Evolutionary conservation across 805 yeast species (phyloP).

Genomic region (Lachancea dasiensis): DNA sequence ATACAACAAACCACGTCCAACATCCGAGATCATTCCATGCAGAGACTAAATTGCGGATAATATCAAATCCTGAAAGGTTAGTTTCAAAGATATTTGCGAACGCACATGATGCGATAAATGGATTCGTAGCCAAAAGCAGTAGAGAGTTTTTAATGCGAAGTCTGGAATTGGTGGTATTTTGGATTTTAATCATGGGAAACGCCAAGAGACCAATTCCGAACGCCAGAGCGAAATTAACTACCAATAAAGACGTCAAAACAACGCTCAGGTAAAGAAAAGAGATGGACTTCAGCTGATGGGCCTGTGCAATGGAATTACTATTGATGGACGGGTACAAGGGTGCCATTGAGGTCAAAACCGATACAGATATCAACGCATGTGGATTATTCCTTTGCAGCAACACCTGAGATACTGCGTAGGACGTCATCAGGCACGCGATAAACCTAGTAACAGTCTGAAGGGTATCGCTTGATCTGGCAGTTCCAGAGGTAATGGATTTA

Average conservation of each 20-base stretch:
- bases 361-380: conserved; percentile 14
- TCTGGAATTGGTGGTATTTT: conserved; percentile 10
- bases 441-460: conserved; percentile 20
- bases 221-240: conserved; percentile 81
- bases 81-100: conserved; percentile 31
- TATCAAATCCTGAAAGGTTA: conserved; percentile 31
- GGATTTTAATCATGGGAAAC: conserved; percentile 65
- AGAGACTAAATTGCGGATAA: conserved; percentile 48
- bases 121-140: conserved; percentile 44
- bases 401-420: conserved; percentile 22
- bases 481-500: conserved; percentile 8
- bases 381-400: conserved; percentile 16
- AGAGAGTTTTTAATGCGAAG: conserved; percentile 26
- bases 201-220: conserved; percentile 62
- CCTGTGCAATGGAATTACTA: conserved; percentile 20
- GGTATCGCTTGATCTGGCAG: conserved; percentile 18
- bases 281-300: conserved; percentile 35
- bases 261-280: conserved; percentile 61
- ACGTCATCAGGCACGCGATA: conserved; percentile 30
- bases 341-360: conserved; percentile 15
- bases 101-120: conserved; percentile 38
- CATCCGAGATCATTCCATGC: conserved; percentile 67
- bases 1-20: conserved; percentile 79
- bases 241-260: conserved; percentile 64
- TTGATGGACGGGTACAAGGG: conserved; percentile 18